A percentile compares a stretch with the other conserved stretches of the same genome.
These are phyloP conservation scores for Sphagnum magellanicum DNA, from an alignment of 228 moss, liverwort and hornwort species.

Conservation along the genomic window DNA sequence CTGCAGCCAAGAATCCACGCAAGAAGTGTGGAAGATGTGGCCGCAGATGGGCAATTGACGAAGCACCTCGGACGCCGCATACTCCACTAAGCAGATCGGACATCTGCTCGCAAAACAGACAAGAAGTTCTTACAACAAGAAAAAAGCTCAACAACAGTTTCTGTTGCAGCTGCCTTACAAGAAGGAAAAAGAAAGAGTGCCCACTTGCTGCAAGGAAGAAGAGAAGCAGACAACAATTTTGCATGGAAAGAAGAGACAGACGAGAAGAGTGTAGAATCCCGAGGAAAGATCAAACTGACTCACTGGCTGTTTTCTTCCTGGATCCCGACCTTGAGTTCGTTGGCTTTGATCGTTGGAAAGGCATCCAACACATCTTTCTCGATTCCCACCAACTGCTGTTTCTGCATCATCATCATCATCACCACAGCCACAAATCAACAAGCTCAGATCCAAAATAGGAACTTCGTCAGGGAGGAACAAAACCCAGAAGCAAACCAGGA, in stretches of 20 bases:
- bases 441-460: not conserved
- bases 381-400: slow-evolving; percentile 26
- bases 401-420: slow-evolving; percentile 10
- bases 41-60: slow-evolving; percentile 43
- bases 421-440: not conserved
- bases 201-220: not conserved
- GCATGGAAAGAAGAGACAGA: not conserved
- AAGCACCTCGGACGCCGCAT: slow-evolving; percentile 27
- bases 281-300: not conserved
- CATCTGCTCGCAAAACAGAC: slow-evolving; percentile 22
- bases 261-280: not conserved
- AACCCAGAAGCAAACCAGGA: not conserved
- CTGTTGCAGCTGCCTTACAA: not conserved
- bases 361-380: slow-evolving; percentile 32
- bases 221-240: not conserved
- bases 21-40: slow-evolving; percentile 48
- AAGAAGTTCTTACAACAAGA: too few relatives aligned
- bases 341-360: slow-evolving; percentile 36
- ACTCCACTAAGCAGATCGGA: slow-evolving; percentile 48
- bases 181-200: not conserved
- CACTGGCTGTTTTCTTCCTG: slow-evolving; percentile 49
- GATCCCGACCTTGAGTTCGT: slow-evolving; percentile 30
- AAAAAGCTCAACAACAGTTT: not conserved
- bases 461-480: not conserved
- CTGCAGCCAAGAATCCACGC: slow-evolving; percentile 53